Conservation (phyloP, 2,329 filamentous ascomycete genomes). For the Botryotinia convoluta region DNA sequence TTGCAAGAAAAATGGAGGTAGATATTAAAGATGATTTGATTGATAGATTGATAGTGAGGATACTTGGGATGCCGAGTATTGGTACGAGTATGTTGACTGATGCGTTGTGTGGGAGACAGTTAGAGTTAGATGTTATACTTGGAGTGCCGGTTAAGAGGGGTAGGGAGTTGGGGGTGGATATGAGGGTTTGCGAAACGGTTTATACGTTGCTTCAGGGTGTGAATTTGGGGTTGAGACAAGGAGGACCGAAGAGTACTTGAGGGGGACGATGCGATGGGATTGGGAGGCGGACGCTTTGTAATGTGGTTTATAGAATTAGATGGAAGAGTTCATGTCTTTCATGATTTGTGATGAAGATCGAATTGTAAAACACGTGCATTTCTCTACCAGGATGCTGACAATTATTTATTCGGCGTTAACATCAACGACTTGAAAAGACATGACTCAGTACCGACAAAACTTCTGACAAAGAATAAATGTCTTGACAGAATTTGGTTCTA, state of each 20-base stretch:
- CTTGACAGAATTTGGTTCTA: background rate
- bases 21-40: constrained; percentile 48
- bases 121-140: constrained; percentile 62
- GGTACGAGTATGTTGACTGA: constrained; percentile 57
- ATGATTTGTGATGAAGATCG: background rate
- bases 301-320: background rate
- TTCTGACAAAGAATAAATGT: no score
- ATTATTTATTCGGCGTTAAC: background rate
- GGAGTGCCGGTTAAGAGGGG: constrained; percentile 58
- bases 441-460: background rate
- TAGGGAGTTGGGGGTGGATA: constrained; percentile 51
- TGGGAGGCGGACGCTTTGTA: background rate
- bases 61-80: constrained; percentile 46
- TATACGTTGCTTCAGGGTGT: constrained; percentile 38
- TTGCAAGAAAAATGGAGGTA: constrained; percentile 52
- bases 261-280: fast-evolving
- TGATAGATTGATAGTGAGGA: constrained; percentile 47
- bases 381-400: background rate
- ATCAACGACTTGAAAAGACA: background rate
- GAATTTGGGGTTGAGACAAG: constrained; percentile 17
- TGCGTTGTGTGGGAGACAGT: constrained; percentile 51
- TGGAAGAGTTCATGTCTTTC: background rate
- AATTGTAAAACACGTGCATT: background rate
- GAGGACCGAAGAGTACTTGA: background rate
- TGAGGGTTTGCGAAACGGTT: constrained; percentile 48